These are phyloP conservation scores for Suhomyces atakaporum DNA, from an alignment of 1,139 yeast species.

Conservation along the genomic window DNA sequence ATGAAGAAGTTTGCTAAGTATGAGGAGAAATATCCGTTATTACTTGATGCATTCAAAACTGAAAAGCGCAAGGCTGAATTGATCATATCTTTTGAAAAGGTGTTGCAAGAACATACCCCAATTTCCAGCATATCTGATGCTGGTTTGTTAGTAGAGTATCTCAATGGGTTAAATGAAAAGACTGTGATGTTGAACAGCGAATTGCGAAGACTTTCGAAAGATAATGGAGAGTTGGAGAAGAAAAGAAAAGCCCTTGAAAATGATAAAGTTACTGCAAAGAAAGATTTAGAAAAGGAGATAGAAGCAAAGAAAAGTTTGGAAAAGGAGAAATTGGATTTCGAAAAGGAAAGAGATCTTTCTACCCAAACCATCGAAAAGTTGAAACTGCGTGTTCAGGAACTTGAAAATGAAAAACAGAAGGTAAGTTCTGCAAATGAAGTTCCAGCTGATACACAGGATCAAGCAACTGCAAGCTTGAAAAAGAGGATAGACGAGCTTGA, in stretches of 20 bases:
- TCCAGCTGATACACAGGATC: conserved; percentile 13
- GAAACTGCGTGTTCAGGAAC: conserved; percentile 1
- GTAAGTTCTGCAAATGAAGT: conserved; percentile 23
- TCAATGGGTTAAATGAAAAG: conserved; percentile 63
- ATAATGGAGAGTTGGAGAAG: conserved; percentile 15
- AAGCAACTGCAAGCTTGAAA: conserved; percentile 5
- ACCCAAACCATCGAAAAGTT: too few relatives aligned
- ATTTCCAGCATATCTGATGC: conserved; percentile 72
- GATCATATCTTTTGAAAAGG: conserved; percentile 66
- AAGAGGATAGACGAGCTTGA: conserved; percentile 11
- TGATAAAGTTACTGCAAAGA: too few relatives aligned
- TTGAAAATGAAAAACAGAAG: conserved; percentile 27
- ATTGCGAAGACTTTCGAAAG: conserved; percentile 32
- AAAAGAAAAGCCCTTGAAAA: conserved; percentile 1
- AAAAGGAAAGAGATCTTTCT: too few relatives aligned
- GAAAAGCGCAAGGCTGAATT: conserved; percentile 72
- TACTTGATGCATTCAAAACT: conserved; percentile 78
- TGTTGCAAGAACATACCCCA: conserved; percentile 80
- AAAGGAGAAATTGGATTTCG: too few relatives aligned
- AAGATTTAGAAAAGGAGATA: conserved; percentile 3
- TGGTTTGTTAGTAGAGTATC: conserved; percentile 66
- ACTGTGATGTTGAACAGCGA: conserved; percentile 59
- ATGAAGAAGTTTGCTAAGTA: conserved; percentile 80
- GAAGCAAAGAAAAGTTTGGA: background rate
- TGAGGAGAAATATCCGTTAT: conserved; percentile 83